Conservation (phyloP, 23 red algal genomes). For the Gracilariopsis chorda region DNA sequence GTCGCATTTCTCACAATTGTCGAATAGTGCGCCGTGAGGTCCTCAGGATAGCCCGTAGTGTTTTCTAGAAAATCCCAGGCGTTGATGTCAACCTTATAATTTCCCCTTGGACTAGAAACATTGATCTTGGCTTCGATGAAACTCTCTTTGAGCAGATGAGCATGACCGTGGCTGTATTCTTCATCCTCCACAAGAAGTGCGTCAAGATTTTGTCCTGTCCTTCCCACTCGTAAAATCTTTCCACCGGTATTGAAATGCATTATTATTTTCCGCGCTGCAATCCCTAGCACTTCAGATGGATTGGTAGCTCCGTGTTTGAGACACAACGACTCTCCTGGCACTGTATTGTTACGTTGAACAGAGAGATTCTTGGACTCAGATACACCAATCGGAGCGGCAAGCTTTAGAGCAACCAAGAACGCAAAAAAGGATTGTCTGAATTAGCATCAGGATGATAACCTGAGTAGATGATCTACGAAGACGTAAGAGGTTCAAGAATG, state of each 20-base stretch:
- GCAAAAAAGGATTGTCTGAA: background rate
- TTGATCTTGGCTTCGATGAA: background rate
- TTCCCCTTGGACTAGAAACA: background rate
- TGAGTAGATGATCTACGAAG: background rate
- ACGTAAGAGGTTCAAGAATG: background rate
- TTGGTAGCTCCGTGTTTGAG: background rate
- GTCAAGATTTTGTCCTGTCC: background rate
- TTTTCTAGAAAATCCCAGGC: background rate
- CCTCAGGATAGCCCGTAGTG: background rate
- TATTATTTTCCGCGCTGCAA: background rate
- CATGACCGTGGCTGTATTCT: background rate
- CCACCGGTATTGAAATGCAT: background rate
- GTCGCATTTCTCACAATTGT: too few species aligned
- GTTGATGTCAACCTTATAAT: background rate
- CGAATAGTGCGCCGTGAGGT: background rate
- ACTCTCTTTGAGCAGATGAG: background rate
- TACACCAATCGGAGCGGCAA: background rate
- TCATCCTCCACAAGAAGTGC: background rate
- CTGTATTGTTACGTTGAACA: background rate
- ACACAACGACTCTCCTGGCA: background rate
- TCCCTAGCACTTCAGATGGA: background rate
- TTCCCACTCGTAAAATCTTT: background rate
- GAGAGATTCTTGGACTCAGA: background rate
- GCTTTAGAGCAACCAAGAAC: background rate
- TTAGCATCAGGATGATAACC: background rate